phyloP scores from a whole-genome alignment of 371 early-diverging fungal genomes.

The Mortierella sp. region DNA sequence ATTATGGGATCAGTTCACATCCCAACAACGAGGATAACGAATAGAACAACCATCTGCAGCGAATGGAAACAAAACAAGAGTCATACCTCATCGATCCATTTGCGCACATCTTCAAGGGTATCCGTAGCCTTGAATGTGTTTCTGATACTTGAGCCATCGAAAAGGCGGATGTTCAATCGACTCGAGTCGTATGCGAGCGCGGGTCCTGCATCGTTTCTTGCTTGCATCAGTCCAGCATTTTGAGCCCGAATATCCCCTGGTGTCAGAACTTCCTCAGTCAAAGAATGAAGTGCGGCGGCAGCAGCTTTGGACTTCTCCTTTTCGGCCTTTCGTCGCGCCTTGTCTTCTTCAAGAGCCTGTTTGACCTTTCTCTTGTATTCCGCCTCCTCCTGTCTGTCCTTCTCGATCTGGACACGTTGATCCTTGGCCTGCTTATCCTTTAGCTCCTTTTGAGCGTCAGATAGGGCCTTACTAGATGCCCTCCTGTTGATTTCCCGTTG shows the following conservation, averaged over 20 bases:
- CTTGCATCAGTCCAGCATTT: slow-evolving; percentile 31
- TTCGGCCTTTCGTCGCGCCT: slow-evolving; percentile 37
- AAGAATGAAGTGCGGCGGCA: neutral
- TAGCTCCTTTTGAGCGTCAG: slow-evolving; percentile 43
- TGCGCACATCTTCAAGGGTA: slow-evolving; percentile 37
- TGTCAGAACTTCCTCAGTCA: slow-evolving; percentile 11
- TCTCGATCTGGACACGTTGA: slow-evolving; percentile 39
- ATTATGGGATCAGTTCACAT: too few species aligned
- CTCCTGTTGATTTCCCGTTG: slow-evolving; percentile 45
- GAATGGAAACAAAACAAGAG: neutral
- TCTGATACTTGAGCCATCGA: slow-evolving; percentile 52
- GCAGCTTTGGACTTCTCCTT: slow-evolving; percentile 31
- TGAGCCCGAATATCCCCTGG: slow-evolving; percentile 28
- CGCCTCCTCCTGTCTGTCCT: slow-evolving; percentile 49
- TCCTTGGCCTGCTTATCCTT: slow-evolving; percentile 46
- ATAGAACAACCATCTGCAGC: too few species aligned
- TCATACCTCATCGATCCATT: slow-evolving; percentile 46
- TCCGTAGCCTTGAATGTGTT: slow-evolving; percentile 52
- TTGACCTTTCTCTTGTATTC: slow-evolving; percentile 42
- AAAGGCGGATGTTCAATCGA: slow-evolving; percentile 46
- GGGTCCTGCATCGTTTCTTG: slow-evolving; percentile 42
- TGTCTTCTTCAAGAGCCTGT: slow-evolving; percentile 45
- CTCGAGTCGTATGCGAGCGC: slow-evolving; percentile 43
- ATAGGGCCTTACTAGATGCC: slow-evolving; percentile 30
- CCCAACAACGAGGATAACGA: too few species aligned